phyloP scores from a whole-genome alignment of 2,329 filamentous ascomycete species.

The Aspergillus pseudonomiae region DNA sequence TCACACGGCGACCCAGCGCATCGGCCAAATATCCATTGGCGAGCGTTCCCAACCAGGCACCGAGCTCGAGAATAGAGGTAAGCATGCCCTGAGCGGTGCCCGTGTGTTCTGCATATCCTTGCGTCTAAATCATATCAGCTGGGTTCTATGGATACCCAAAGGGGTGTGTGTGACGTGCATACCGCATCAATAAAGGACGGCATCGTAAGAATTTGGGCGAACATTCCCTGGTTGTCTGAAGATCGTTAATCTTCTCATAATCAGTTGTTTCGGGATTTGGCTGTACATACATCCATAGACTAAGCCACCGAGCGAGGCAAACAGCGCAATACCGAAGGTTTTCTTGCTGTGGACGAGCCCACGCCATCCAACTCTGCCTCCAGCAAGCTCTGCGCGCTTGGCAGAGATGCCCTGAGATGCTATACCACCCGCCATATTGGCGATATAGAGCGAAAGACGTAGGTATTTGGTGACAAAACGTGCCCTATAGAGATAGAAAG shows the following conservation, averaged over 20 bases:
- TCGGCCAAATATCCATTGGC: conserved; percentile 43
- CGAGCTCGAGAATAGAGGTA: conserved; percentile 46
- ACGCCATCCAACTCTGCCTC: conserved; percentile 44
- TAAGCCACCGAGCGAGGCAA: conserved; percentile 56
- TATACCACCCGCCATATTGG: conserved; percentile 13
- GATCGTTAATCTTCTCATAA: not conserved
- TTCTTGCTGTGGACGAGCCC: conserved; percentile 57
- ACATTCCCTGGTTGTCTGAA: conserved; percentile 71
- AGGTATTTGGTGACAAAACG: not conserved
- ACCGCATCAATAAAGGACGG: conserved; percentile 50
- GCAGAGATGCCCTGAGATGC: conserved; percentile 30
- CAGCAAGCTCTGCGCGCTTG: conserved; percentile 38
- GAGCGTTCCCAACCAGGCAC: conserved; percentile 43
- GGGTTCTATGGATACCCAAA: not conserved
- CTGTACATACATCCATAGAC: conserved; percentile 60
- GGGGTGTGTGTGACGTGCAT: conserved; percentile 41
- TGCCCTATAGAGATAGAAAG: not conserved
- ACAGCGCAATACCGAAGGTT: conserved; percentile 59
- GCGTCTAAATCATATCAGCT: conserved; percentile 21
- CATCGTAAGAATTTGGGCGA: conserved; percentile 67
- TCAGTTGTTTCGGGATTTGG: not conserved
- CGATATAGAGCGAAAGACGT: not conserved
- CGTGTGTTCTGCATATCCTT: conserved; percentile 30
- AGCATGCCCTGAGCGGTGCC: conserved; percentile 36
- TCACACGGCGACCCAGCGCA: conserved; percentile 36